Percentiles rank a stretch among this genome's conserved stretches.
These are phyloP conservation scores for Calonectria honghensis DNA, from an alignment of 2,329 filamentous ascomycete species.

Conservation along the genomic window DNA sequence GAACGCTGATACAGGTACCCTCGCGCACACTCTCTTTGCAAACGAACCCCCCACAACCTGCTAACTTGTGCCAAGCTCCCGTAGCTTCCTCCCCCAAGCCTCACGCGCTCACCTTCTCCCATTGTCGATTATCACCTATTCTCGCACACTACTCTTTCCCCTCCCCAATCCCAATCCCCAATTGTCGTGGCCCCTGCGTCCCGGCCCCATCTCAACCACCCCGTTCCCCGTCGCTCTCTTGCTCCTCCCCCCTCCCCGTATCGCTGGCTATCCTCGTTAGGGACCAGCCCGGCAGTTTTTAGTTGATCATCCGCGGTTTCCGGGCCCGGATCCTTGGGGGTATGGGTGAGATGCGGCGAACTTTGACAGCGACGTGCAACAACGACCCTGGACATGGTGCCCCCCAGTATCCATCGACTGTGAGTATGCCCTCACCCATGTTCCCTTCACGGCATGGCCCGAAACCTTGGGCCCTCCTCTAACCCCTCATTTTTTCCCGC, in stretches of 20 bases:
- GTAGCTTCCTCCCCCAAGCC: slow-evolving; percentile 17
- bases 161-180: slow-evolving; percentile 3
- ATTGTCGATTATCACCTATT: slow-evolving; percentile 29
- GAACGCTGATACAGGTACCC: neutral
- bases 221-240: slow-evolving; percentile 37
- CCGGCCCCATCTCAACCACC: slow-evolving; percentile 3
- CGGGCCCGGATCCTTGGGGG: slow-evolving; percentile 38
- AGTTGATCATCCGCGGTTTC: slow-evolving; percentile 50
- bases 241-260: slow-evolving; percentile 34
- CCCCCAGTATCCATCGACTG: slow-evolving; percentile 9
- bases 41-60: neutral
- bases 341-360: slow-evolving; percentile 31
- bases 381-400: slow-evolving; percentile 14
- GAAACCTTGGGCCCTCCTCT: slow-evolving; percentile 36
- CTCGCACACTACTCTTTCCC: slow-evolving; percentile 26
- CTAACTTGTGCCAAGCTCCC: slow-evolving; percentile 13
- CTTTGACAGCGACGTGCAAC: slow-evolving; percentile 30
- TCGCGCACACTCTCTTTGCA: neutral
- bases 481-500: slow-evolving; percentile 25
- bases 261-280: slow-evolving; percentile 33
- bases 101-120: slow-evolving; percentile 35
- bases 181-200: slow-evolving; percentile 30
- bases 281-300: slow-evolving; percentile 42
- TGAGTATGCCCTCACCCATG: slow-evolving; percentile 30
- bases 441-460: slow-evolving; percentile 37